Percentiles rank a stretch among this genome's conserved stretches.
phyloP scores from a whole-genome alignment of 805 yeast genomes.

The Yamadazyma paraphyllophila region DNA sequence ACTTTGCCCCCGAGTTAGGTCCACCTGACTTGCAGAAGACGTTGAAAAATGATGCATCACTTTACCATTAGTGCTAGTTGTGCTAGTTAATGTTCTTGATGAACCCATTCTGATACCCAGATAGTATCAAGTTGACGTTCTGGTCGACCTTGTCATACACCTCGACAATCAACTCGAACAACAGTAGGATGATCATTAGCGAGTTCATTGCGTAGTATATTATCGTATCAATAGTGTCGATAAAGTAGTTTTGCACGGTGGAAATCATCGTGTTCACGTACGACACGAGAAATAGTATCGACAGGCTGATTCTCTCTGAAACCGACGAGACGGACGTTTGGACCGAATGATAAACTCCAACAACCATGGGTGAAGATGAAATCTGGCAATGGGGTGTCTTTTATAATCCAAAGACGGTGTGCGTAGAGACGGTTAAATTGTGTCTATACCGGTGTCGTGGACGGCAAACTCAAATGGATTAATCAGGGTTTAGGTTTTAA shows the following conservation, averaged over 20 bases:
- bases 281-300: not conserved
- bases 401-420: too few relatives aligned
- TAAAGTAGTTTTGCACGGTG: not conserved
- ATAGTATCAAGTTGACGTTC: slow-evolving; percentile 8
- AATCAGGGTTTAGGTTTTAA: too few relatives aligned
- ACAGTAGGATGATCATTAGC: slow-evolving; percentile 10
- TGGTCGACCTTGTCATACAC: not conserved
- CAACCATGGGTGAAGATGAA: too few relatives aligned
- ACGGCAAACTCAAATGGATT: too few relatives aligned
- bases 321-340: too few relatives aligned
- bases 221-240: slow-evolving; percentile 10
- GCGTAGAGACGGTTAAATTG: too few relatives aligned
- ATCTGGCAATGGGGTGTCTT: too few relatives aligned
- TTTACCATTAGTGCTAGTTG: not conserved
- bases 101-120: slow-evolving; percentile 15
- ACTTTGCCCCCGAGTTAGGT: not conserved
- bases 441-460: too few relatives aligned
- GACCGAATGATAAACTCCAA: too few relatives aligned
- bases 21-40: too few relatives aligned
- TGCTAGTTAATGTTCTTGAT: slow-evolving; percentile 14
- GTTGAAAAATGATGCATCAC: not conserved
- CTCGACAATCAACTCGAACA: slow-evolving; percentile 10
- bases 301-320: not conserved
- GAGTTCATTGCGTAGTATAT: slow-evolving; percentile 15
- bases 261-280: not conserved